Conservation (phyloP, 768 basidiomycete species). For the Boletus speciosus region DNA sequence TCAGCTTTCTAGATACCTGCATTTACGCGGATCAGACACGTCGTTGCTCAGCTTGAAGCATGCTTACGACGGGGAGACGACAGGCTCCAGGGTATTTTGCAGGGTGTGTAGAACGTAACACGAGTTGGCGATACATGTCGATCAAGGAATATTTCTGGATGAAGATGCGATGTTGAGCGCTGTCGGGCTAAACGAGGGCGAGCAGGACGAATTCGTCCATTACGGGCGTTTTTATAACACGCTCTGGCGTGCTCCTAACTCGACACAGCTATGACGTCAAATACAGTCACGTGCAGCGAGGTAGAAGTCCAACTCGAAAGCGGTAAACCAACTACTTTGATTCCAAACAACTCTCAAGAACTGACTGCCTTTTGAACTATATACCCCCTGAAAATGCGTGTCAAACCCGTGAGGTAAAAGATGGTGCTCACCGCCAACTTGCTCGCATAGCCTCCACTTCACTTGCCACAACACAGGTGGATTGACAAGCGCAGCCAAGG, state of each 20-base stretch:
- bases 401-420: too few relatives aligned
- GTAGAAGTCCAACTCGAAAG: too few relatives aligned
- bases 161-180: background rate
- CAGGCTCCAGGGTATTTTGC: constrained; percentile 10
- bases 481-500: too few relatives aligned
- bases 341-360: too few relatives aligned
- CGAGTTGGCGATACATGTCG: constrained; percentile 15
- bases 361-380: too few relatives aligned
- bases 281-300: background rate
- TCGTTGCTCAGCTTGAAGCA: background rate
- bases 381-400: too few relatives aligned
- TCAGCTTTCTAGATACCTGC: constrained; percentile 12
- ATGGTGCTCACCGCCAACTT: too few relatives aligned
- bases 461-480: too few relatives aligned
- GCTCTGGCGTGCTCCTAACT: background rate
- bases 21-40: background rate
- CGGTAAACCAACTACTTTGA: too few relatives aligned
- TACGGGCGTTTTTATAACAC: background rate
- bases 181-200: background rate
- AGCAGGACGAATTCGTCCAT: background rate
- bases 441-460: too few relatives aligned
- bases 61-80: constrained; percentile 11
- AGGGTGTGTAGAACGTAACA: constrained; percentile 4
- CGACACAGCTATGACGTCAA: background rate
- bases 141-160: background rate